Base-by-base conservation (phyloP, 2,329 filamentous ascomycete species). In the Microdochium bolleyi region DNA sequence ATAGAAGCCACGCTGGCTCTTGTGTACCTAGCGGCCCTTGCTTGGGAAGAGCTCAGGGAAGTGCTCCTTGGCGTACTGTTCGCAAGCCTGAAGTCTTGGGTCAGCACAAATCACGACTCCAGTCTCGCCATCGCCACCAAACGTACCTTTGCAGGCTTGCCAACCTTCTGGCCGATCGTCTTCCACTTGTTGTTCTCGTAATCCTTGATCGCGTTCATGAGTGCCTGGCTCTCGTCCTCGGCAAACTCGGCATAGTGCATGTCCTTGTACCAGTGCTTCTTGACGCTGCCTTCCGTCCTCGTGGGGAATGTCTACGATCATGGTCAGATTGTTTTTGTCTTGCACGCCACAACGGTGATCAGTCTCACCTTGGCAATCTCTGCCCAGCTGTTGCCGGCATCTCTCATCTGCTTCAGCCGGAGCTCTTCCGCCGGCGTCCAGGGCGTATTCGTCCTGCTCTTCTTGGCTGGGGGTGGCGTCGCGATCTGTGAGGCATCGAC, bases 191-290 rank as follows among this genome's bases (percentile, higher is more conserved):
- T 96, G 66, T 90, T 87, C 68, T 99, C 94, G 72, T 97, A 97
- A 68, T 99, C 94, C 73, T 96, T 96, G 73, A 99, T 99, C 27
- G 94, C 94, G 58, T 88, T 90, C 60, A 95, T 82, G 54, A 99
- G 74, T 37, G 88, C 88, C 62, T 85, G 80, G 65, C 84, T 90
- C 82, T 89, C 94, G 66, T 97, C 91, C 75, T 96, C 92, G 50
- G 89, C 92, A 69, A 99, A 97, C 67, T 97, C 94, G 59, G 94
- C 94, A 69, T 97, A 97, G 68, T 99, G 94, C 94, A 99, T 99
- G 63, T 99, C 94, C 80, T 97, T 97, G 72, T 99, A 97, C 92
- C 94, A 99, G 70, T 99, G 94, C 73, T 97, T 99, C 79, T 97
- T 99, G 22, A 99, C 94, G 64, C 92, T 96, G 8, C 94, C 94